Conservation (phyloP, 225 moss, liverwort and hornwort species). For the Thuidium tamariscinum region DNA sequence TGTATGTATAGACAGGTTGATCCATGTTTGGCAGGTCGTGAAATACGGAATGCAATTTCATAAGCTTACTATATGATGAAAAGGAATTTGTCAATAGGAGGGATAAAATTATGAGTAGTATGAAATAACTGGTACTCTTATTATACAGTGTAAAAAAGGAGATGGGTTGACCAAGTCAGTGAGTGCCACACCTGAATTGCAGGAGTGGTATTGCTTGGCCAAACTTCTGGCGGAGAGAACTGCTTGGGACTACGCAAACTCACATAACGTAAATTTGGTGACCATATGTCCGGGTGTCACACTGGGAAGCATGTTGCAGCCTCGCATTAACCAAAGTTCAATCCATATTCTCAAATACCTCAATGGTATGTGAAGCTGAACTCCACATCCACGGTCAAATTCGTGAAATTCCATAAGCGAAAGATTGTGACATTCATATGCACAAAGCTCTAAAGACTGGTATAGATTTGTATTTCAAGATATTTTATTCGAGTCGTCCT, state of each 20-base stretch:
- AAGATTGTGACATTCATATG: not conserved
- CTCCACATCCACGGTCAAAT: not conserved
- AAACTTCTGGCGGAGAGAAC: constrained; percentile 34
- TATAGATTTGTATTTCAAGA: not conserved
- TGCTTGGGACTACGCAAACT: constrained; percentile 32
- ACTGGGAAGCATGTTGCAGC: constrained; percentile 35
- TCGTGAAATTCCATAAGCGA: not conserved
- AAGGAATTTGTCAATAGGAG: not conserved
- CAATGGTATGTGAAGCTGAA: constrained; percentile 3
- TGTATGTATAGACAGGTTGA: not conserved
- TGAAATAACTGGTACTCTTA: not conserved
- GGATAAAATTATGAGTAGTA: not conserved
- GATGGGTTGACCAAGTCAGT: not conserved
- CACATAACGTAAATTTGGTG: constrained; percentile 9
- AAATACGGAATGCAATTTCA: not conserved
- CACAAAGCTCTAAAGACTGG: not conserved
- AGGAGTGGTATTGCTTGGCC: constrained; percentile 52
- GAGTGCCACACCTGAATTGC: not conserved
- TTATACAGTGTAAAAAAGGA: not conserved
- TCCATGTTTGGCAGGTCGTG: not conserved
- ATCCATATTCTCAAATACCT: constrained; percentile 41
- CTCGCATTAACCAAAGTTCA: constrained; percentile 30
- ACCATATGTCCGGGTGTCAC: constrained; percentile 30
- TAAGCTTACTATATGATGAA: too few relatives aligned
- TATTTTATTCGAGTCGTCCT: not conserved